phyloP scores from a whole-genome alignment of 106 monocot species.

The Platanthera guangdongensis region DNA sequence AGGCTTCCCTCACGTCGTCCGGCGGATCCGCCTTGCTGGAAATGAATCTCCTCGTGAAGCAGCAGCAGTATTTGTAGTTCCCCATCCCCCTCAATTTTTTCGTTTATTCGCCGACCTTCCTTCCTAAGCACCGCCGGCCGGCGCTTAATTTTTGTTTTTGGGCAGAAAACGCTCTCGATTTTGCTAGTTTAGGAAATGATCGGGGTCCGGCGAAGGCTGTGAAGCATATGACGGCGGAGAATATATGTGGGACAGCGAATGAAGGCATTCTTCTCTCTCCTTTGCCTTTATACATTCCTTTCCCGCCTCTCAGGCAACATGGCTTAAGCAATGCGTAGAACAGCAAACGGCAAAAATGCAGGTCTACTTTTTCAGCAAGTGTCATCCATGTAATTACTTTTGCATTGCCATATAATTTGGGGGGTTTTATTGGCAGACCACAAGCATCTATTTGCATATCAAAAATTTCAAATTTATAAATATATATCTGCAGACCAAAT shows the following conservation, averaged over 20 bases:
- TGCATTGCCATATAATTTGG: no score
- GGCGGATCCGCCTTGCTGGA: constrained; percentile 37
- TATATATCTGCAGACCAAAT: no score
- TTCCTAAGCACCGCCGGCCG: no score
- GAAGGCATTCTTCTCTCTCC: not conserved
- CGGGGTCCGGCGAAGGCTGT: not conserved
- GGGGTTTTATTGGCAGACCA: no score
- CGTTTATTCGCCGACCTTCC: not conserved
- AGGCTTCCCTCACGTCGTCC: constrained; percentile 33
- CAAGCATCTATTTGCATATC: no score
- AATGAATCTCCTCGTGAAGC: constrained; percentile 47
- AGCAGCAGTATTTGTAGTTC: constrained; percentile 60
- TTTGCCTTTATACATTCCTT: not conserved
- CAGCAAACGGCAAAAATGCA: not conserved
- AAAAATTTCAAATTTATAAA: no score
- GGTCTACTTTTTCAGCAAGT: not conserved
- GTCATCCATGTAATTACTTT: not conserved
- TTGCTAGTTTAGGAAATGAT: no score
- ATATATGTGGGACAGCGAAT: not conserved
- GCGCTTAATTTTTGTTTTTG: not conserved
- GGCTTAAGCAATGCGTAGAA: not conserved
- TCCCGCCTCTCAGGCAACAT: not conserved
- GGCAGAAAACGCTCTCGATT: no score
- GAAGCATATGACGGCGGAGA: not conserved
- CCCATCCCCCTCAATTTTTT: constrained; percentile 14